Evolutionary conservation across 1,284 basidiomycete genomes (phyloP).

Genomic region (Grifola frondosa): DNA sequence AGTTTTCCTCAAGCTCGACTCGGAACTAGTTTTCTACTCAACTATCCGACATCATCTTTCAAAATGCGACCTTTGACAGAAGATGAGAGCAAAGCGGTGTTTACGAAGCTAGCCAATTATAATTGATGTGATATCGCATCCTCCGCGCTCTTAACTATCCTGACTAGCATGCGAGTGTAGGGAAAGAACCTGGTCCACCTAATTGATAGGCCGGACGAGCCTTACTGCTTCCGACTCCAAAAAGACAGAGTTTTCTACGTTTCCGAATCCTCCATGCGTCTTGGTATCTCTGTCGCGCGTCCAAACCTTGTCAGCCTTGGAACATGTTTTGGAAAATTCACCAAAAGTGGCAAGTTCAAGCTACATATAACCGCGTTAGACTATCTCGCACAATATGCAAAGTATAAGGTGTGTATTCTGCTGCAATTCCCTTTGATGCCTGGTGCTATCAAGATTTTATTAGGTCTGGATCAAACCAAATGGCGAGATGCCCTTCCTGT

Average conservation of each 20-base stretch:
- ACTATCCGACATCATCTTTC: too few relatives aligned
- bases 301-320: conserved; percentile 93
- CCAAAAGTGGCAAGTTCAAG: conserved; percentile 97
- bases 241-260: conserved; percentile 93
- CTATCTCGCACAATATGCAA: conserved; percentile 94
- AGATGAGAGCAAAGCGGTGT: conserved; percentile 84
- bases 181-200: conserved; percentile 91
- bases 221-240: conserved; percentile 89
- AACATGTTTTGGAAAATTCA: conserved; percentile 98
- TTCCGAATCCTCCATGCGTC: conserved; percentile 89
- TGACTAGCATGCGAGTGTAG: conserved; percentile 35
- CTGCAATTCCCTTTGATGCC: neutral
- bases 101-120: conserved; percentile 90
- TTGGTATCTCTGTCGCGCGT: conserved; percentile 89
- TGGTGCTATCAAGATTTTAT: neutral
- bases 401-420: conserved; percentile 79
- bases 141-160: neutral
- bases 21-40: too few relatives aligned
- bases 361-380: conserved; percentile 94
- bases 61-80: conserved; percentile 84
- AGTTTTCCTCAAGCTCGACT: too few relatives aligned
- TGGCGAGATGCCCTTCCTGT: conserved; percentile 98
- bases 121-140: conserved; percentile 52
- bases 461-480: conserved; percentile 99
- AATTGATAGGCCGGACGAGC: conserved; percentile 82